Percentiles rank a stretch among this genome's conserved stretches.
Conservation (phyloP, 129 eudicot genomes). For the Flaveria brownii region DNA sequence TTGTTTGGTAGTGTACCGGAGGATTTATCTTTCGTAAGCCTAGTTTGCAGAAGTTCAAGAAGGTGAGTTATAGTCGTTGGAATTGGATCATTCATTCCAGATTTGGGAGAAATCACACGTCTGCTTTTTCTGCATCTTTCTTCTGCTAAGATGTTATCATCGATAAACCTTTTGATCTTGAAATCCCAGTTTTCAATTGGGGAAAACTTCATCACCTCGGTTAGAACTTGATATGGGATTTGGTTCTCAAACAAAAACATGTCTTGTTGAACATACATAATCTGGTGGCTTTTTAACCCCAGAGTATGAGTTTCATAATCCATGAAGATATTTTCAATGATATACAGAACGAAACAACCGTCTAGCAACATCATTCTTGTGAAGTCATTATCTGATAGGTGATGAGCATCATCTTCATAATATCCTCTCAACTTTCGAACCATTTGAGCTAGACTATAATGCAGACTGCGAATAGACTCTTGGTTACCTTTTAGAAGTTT, state of each 20-base stretch:
- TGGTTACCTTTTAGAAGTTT: not conserved
- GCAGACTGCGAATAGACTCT: constrained; percentile 5
- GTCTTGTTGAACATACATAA: constrained; percentile 36
- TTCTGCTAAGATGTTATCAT: constrained; percentile 19
- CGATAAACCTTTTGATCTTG: constrained; percentile 27
- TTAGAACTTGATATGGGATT: constrained; percentile 33
- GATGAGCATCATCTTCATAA: constrained; percentile 18
- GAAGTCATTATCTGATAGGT: constrained; percentile 24
- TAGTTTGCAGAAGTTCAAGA: constrained; percentile 36
- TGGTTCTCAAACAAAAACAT: constrained; percentile 44
- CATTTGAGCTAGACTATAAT: constrained; percentile 18
- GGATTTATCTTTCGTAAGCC: constrained; percentile 19
- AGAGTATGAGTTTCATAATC: not conserved
- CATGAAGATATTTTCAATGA: constrained; percentile 21
- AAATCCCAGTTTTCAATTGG: not conserved
- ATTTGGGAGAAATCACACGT: not conserved
- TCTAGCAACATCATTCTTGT: constrained; percentile 43
- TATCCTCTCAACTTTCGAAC: constrained; percentile 3
- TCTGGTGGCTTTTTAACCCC: constrained; percentile 38
- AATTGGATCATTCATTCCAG: not conserved
- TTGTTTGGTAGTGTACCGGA: not conserved
- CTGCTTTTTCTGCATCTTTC: not conserved
- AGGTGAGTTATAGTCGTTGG: constrained; percentile 21
- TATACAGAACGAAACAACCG: constrained; percentile 36
- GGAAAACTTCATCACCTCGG: constrained; percentile 27